Conservation (phyloP, 306 rosid species). For the Styphnolobium japonicum region DNA sequence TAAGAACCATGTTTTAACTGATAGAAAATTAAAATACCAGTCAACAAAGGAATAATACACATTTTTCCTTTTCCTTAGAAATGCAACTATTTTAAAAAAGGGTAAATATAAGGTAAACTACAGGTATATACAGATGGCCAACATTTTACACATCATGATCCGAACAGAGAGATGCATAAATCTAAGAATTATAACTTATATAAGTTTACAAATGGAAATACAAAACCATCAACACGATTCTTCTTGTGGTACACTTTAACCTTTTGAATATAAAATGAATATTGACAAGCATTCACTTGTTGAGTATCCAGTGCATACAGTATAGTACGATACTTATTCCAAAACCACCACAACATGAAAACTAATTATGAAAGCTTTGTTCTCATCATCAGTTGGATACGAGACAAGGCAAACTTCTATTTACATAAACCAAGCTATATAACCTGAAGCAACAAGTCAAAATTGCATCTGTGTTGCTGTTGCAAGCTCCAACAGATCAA, state of each 20-base stretch:
- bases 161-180: background rate
- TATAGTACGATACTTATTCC: slow-evolving; percentile 24
- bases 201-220: background rate
- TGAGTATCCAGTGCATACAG: slow-evolving; percentile 14
- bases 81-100: background rate
- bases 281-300: slow-evolving; percentile 28
- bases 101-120: background rate
- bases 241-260: background rate
- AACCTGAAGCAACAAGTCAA: slow-evolving; percentile 47
- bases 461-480: slow-evolving; percentile 40
- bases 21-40: slow-evolving; percentile 1
- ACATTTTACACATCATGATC: slow-evolving; percentile 4
- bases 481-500: slow-evolving; percentile 39
- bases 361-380: slow-evolving; percentile 29
- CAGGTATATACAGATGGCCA: slow-evolving; percentile 1
- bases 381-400: slow-evolving; percentile 31
- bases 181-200: background rate
- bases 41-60: slow-evolving; percentile 1
- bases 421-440: slow-evolving; percentile 28
- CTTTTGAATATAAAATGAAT: background rate
- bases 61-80: background rate
- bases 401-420: slow-evolving; percentile 39
- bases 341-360: slow-evolving; percentile 33
- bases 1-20: background rate
- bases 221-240: slow-evolving; percentile 2